phyloP scores from a whole-genome alignment of 2,329 filamentous ascomycete species.

The Hypoxylon sp. region DNA sequence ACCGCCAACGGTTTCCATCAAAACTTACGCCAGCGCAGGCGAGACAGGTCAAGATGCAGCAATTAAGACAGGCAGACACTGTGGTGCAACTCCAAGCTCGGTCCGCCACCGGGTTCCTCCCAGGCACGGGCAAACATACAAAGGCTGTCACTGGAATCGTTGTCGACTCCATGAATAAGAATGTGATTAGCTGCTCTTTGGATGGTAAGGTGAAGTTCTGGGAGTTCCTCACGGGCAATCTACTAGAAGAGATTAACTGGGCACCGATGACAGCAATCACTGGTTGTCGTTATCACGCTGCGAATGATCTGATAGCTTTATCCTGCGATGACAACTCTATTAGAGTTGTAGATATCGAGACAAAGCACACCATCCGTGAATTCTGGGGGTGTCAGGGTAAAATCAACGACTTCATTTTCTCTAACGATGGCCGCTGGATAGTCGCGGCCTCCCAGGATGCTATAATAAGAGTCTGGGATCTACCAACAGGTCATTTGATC shows the following conservation, averaged over 20 bases:
- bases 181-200: slow-evolving; percentile 85
- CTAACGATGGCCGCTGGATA: slow-evolving; percentile 93
- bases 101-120: slow-evolving; percentile 60
- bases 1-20: slow-evolving; percentile 89
- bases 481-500: slow-evolving; percentile 95
- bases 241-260: slow-evolving; percentile 88
- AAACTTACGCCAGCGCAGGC: slow-evolving; percentile 83
- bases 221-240: slow-evolving; percentile 88
- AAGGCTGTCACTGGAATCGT: slow-evolving; percentile 87
- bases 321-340: slow-evolving; percentile 91
- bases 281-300: slow-evolving; percentile 83
- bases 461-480: slow-evolving; percentile 89
- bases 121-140: slow-evolving; percentile 80
- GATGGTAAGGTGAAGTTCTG: slow-evolving; percentile 98
- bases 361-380: slow-evolving; percentile 91
- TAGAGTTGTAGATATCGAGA: slow-evolving; percentile 90
- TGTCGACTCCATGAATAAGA: slow-evolving; percentile 90
- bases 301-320: slow-evolving; percentile 88
- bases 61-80: slow-evolving; percentile 71
- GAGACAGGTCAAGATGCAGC: slow-evolving; percentile 78
- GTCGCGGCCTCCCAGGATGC: slow-evolving; percentile 87
- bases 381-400: slow-evolving; percentile 84
- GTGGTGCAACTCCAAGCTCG: slow-evolving; percentile 69
- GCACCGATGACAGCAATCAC: slow-evolving; percentile 82
- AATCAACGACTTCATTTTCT: slow-evolving; percentile 90